These are phyloP conservation scores for Darksidea phi DNA, from an alignment of 495 filamentous ascomycete species.

Conservation along the genomic window DNA sequence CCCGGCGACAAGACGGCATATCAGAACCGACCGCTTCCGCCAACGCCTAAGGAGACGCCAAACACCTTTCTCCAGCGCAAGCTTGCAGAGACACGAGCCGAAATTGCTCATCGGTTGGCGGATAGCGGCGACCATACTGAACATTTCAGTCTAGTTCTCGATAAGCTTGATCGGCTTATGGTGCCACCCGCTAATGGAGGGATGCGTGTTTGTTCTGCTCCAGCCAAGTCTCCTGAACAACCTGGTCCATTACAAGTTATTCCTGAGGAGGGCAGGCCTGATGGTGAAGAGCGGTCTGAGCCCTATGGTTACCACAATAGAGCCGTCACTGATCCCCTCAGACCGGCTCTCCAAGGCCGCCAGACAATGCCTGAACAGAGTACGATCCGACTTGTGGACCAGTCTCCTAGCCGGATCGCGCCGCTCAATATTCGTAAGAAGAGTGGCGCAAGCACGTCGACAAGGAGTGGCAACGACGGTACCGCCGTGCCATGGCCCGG, in stretches of 20 bases:
- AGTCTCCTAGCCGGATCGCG: conserved; percentile 40
- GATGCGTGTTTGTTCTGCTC: conserved; percentile 57
- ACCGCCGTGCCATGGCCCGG: conserved; percentile 11
- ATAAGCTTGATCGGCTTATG: conserved; percentile 62
- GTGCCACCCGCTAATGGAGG: conserved; percentile 6
- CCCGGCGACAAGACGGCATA: conserved; percentile 19
- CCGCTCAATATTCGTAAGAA: conserved; percentile 47
- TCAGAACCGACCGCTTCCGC: conserved; percentile 41
- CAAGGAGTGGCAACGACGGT: conserved; percentile 19
- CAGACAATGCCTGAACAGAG: conserved; percentile 31
- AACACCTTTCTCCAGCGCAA: conserved; percentile 53
- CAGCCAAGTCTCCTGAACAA: conserved; percentile 39
- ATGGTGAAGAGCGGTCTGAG: conserved; percentile 32
- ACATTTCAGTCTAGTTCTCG: conserved; percentile 60
- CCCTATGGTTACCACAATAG: conserved; percentile 36
- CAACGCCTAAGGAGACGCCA: conserved; percentile 44
- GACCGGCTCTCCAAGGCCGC: conserved; percentile 26
- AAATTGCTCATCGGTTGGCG: conserved; percentile 48
- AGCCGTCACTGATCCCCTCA: conserved; percentile 43
- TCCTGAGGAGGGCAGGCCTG: conserved; percentile 40
- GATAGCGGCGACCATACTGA: conserved; percentile 34
- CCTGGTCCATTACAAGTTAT: conserved; percentile 41
- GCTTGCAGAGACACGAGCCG: conserved; percentile 57
- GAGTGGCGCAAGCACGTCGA: conserved; percentile 36
- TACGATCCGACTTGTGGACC: conserved; percentile 43